Evolutionary conservation across 805 yeast genomes (phyloP), one percentile per base, ranked within the genome.

Genomic region (Yamadazyma akitaensis): DNA sequence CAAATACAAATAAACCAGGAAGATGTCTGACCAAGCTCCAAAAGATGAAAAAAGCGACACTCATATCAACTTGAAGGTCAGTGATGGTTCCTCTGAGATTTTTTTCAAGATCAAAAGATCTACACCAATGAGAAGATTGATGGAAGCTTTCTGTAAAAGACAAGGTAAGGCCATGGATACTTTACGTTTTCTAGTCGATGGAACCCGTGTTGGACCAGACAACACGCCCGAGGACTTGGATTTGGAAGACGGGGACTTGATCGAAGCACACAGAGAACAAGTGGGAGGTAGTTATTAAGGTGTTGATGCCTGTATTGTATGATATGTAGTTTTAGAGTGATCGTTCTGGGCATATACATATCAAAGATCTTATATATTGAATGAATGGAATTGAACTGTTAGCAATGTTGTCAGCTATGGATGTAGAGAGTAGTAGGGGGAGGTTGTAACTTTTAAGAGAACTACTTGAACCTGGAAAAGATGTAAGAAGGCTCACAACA

Each of bases 91-190:
- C 44, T 85, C 96, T 17, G 99, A 94, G 67, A 91, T 94, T 53
- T 90, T 86, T 67, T 94, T 94, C 83, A 91, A 92, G 68, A 92
- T 94, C 68, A 90, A 91, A 73, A 80, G 88, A 70, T 77, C 91
- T 35, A 94, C 99, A 5, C 96, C 92, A 40, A 79, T 94, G 75
- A 87, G 81, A 67, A 87, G 96, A 72, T 82, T 94, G 60, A 92
- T 94, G 90, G 98, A 92, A 61, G 96, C 97, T 11, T 94, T 92
- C 67, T 95, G 98, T 66, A 91, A 91, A 72, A 87, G 99, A 75
- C 96, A 92, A 63, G 98, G 98, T 37, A 92, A 92, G 66, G 82
- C 85, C 53, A 71, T 85, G 62, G 81, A 79, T 56, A 81, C 92
- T 43, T 73, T 94, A 64, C 82, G 98, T 67, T 94, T 94, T 66